Evolutionary conservation across 805 yeast genomes (phyloP), one percentile per base, ranked within the genome.

Genomic region (Komagataella pseudopastoris): DNA sequence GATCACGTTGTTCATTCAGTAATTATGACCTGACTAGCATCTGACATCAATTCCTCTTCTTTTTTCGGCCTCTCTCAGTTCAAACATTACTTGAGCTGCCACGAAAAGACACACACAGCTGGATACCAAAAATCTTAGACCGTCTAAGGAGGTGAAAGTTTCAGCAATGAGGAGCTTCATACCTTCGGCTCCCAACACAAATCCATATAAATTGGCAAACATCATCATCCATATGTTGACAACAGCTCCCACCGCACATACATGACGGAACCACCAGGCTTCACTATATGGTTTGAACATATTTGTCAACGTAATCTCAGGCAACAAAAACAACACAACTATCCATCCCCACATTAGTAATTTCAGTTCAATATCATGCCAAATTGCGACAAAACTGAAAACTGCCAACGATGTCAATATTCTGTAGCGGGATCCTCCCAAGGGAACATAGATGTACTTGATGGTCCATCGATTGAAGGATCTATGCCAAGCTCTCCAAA

Each of bases 401-500:
- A 91, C 97, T 8, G 90, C 78, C 43, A 91, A 68, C 8, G 90
- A 81, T 55, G 91, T 89, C 49, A 85, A 58, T 6, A 91, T 67
- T 56, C 97, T 74, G 58, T 81, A 77, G 6, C 67, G 70, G 0
- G 85, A 74, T 0, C 97, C 96, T 8, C 98, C 98, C 54, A 93
- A 68, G 2, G 99, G 99, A 20, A 93, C 75, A 59, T 93, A 93
- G 45, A 93, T 77, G 65, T 93, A 93, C 55, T 96, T 75, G 23
- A 86, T 77, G 39, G 87, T 85, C 95, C 96, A 93, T 58, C 85
- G 77, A 67, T 91, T 90, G 69, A 73, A 93, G 49, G 95, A 84
- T 61, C 98, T 78, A 67, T 93, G 99, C 99, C 99, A 93, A 3
- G 96, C 95, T 62, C 98, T 77, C 99, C 99, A 93, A 64, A 93